Evolutionary conservation across 495 filamentous ascomycete genomes (phyloP).

Genomic region (Beverwykella pulmonaria): DNA sequence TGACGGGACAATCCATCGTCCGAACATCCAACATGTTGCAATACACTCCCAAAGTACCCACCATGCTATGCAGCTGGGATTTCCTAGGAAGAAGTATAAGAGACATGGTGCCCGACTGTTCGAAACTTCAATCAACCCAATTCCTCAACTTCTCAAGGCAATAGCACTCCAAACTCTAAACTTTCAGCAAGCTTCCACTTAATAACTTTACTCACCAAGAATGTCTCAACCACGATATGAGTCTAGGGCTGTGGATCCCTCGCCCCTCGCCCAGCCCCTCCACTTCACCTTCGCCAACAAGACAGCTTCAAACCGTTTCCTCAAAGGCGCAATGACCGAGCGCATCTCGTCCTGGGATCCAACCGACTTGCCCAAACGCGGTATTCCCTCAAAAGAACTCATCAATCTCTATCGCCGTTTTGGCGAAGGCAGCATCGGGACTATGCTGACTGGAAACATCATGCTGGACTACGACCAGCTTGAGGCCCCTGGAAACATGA

Average conservation of each 20-base stretch:
- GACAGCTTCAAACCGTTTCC: slow-evolving; percentile 60
- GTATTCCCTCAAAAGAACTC: slow-evolving; percentile 60
- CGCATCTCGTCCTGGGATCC: slow-evolving; percentile 59
- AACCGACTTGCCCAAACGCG: slow-evolving; percentile 52
- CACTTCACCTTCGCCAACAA: slow-evolving; percentile 60
- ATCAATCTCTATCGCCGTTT: slow-evolving; percentile 63
- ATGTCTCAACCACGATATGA: slow-evolving; percentile 43
- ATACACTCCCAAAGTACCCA: background rate
- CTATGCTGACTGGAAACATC: slow-evolving; percentile 65
- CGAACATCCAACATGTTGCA: background rate
- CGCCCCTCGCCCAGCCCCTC: slow-evolving; percentile 59
- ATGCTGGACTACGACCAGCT: slow-evolving; percentile 63
- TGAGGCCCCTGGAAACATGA: slow-evolving; percentile 59
- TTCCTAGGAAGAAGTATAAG: background rate
- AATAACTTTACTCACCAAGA: background rate
- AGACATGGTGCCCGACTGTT: background rate
- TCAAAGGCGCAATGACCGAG: slow-evolving; percentile 69
- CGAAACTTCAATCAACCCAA: background rate
- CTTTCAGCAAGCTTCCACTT: background rate
- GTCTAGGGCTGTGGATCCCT: slow-evolving; percentile 48
- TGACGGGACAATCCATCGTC: background rate
- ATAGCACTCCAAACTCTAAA: background rate
- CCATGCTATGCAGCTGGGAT: too few species aligned
- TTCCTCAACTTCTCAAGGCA: background rate
- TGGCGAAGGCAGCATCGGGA: slow-evolving; percentile 61